Conservation (phyloP, 257 asterid genomes). For the Solanum virginianum region DNA sequence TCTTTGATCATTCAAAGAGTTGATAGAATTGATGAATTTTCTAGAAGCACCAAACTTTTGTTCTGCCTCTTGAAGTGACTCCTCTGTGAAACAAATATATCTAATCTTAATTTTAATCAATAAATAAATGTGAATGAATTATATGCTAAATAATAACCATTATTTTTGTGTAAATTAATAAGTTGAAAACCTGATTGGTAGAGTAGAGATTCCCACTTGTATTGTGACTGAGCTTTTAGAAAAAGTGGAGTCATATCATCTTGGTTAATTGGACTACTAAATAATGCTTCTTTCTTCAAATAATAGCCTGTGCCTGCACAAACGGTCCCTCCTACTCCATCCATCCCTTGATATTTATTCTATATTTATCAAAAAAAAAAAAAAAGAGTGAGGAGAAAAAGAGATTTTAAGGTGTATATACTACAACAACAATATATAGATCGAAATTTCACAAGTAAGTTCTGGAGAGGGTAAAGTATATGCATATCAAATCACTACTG, state of each 20-base stretch:
- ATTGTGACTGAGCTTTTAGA: background rate
- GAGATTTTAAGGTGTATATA: background rate
- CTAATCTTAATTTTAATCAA: background rate
- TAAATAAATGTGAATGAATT: background rate
- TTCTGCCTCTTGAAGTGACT: conserved; percentile 25
- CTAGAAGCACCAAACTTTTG: conserved; percentile 38
- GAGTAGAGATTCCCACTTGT: background rate
- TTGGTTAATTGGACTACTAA: conserved; percentile 30
- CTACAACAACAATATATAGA: too few species aligned
- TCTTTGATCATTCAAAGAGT: conserved; percentile 12
- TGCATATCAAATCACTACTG: too few species aligned
- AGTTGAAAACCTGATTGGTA: background rate
- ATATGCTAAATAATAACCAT: background rate
- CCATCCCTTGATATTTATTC: conserved; percentile 92
- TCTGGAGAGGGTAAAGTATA: too few species aligned
- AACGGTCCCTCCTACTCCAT: conserved; percentile 49
- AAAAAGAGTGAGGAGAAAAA: background rate
- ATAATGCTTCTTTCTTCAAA: conserved; percentile 54
- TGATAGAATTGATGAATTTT: conserved; percentile 35
- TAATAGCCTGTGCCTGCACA: conserved; percentile 75
- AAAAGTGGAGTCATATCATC: conserved; percentile 24
- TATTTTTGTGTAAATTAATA: background rate
- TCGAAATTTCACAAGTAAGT: too few species aligned
- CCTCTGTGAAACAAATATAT: conserved; percentile 24
- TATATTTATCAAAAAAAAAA: background rate